phyloP scores from a whole-genome alignment of 2,329 filamentous ascomycete species.

The Pestalotiopsis sp. region DNA sequence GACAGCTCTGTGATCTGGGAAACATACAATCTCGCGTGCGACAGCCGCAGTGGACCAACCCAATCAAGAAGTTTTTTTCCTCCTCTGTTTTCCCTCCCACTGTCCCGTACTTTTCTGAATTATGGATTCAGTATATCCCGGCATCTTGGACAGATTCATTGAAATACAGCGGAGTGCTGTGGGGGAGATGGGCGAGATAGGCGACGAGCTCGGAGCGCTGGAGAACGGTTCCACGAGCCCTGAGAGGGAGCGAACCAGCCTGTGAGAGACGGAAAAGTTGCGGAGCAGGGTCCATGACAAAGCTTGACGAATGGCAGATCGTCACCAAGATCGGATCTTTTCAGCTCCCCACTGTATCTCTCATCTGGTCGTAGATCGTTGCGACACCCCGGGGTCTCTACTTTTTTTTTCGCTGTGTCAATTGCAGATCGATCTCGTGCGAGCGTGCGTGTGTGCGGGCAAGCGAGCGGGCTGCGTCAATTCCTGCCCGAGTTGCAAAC shows the following conservation, averaged over 20 bases:
- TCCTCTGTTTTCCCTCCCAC: background rate
- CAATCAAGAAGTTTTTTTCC: background rate
- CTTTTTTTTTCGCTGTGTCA: background rate
- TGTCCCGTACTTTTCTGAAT: background rate
- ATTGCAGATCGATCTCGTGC: background rate
- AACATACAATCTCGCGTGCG: background rate
- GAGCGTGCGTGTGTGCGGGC: background rate
- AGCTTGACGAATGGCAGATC: background rate
- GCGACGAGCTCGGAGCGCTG: background rate
- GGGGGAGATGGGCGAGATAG: background rate
- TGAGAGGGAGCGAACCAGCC: background rate
- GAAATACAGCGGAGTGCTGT: background rate
- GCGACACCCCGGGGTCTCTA: background rate
- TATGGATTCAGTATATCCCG: background rate
- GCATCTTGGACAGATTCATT: background rate
- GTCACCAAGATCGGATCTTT: constrained; percentile 6
- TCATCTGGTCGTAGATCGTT: constrained; percentile 1
- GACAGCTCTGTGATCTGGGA: background rate
- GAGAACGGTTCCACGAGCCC: too few relatives aligned
- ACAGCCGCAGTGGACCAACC: background rate
- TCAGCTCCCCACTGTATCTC: constrained; percentile 5
- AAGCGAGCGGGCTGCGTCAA: background rate
- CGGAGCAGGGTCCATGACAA: background rate
- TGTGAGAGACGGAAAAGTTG: constrained; percentile 4
- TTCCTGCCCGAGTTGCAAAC: background rate